Conservation (phyloP, 805 yeast genomes). For the Barnettozyma pratensis region DNA sequence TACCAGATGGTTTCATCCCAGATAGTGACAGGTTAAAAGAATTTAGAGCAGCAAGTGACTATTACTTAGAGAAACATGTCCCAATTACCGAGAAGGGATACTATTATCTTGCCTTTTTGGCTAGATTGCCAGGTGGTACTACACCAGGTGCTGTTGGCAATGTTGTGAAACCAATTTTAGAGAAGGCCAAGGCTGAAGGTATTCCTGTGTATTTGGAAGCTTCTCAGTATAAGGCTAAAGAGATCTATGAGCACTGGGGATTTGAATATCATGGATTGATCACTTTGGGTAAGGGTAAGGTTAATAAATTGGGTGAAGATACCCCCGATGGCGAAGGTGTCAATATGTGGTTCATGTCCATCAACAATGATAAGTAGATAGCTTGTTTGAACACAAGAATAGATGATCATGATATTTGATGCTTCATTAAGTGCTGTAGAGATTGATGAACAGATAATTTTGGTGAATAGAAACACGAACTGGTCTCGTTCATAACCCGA, state of each 20-base stretch:
- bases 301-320: slow-evolving; percentile 10
- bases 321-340: slow-evolving; percentile 15
- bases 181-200: slow-evolving; percentile 12
- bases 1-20: neutral
- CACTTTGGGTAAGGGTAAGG: slow-evolving; percentile 10
- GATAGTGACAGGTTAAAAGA: neutral
- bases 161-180: slow-evolving; percentile 18
- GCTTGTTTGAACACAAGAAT: neutral
- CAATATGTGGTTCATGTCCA: slow-evolving; percentile 12
- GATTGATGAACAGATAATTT: no score
- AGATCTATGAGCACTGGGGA: slow-evolving; percentile 19
- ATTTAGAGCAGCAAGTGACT: slow-evolving; percentile 1
- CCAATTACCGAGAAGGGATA: slow-evolving; percentile 8
- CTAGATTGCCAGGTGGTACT: slow-evolving; percentile 8
- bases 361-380: slow-evolving; percentile 6
- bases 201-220: slow-evolving; percentile 17
- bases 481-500: no score
- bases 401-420: neutral
- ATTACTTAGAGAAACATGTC: neutral
- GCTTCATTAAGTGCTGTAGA: no score
- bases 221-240: slow-evolving; percentile 15
- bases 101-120: slow-evolving; percentile 16
- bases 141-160: slow-evolving; percentile 15
- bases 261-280: slow-evolving; percentile 13
- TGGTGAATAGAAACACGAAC: no score